Base-by-base conservation (phyloP, 2,329 filamentous ascomycete species). In the Fusarium cyanostomum region DNA sequence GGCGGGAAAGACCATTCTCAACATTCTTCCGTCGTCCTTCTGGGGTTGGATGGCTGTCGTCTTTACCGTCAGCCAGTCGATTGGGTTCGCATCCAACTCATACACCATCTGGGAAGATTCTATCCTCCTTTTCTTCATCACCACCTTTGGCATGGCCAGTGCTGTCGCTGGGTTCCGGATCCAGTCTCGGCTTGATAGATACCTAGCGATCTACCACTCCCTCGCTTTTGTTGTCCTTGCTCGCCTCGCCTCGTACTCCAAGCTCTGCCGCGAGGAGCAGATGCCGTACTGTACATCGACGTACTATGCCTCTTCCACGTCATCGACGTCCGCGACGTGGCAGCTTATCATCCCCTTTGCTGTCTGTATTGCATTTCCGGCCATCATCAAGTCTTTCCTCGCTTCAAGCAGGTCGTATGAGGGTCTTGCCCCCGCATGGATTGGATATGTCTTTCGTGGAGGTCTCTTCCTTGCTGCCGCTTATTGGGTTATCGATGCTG, bases 41-140 rank as follows among this genome's bases (percentile, higher is more conserved):
- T 99, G 94, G 94, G 90, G 92, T n/a, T 94, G 92, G 89, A 80
- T 96, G 57, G 89, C 92, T 7, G 81, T 92, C 24, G 74, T 94
- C 12, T 92, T 96, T 67, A 93, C 93, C 0, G 75, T 93, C n/a
- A 88, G 90, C 60, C 92, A 97, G 72, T 96, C 93, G n/a, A 81
- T 92, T 48, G 94, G 95, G 8, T 99, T 98, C 74, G 94, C 94
- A 0, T 95, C 95, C 4, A 99, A 99, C 78, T 99, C 95, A 0
- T 99, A 94, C 78, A 98, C 94, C 0, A 97, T 99, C 66, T 99
- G 95, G 94, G 95, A 99, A 79, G 95, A 99, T 72, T 91, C 92
- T 12, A 97, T 97, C 53, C 84, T 97, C 5, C 82, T 97, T 4
- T 97, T 96, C 79, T 94, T 98, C 79, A 86, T 97, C 56, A 87